A percentile compares a stretch with the other conserved stretches of the same genome.
phyloP scores from a whole-genome alignment of 2,329 filamentous ascomycete species.

The Mariannaea sp. region DNA sequence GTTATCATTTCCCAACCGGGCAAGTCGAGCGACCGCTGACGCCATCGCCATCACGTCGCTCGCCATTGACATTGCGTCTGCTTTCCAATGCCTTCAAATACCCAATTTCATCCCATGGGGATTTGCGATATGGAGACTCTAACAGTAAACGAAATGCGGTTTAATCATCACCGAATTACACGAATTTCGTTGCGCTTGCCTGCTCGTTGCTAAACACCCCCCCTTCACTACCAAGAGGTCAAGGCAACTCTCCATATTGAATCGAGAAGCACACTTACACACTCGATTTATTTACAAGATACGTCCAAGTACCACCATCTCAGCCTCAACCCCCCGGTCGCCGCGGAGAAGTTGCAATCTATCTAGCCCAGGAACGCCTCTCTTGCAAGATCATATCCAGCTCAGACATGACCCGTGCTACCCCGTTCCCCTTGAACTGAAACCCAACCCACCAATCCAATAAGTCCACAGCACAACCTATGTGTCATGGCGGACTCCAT shows the following conservation, averaged over 20 bases:
- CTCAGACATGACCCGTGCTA: neutral
- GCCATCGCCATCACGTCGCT: slow-evolving; percentile 24
- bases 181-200: no score
- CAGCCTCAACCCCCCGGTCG: no score
- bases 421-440: neutral
- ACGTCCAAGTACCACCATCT: no score
- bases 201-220: no score
- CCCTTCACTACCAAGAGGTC: no score
- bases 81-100: slow-evolving; percentile 22
- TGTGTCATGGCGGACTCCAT: slow-evolving; percentile 6
- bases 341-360: neutral
- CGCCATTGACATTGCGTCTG: slow-evolving; percentile 10
- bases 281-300: no score
- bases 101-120: neutral
- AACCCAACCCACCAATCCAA: neutral
- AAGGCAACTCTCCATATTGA: no score
- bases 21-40: slow-evolving; percentile 17
- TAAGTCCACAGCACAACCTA: no score
- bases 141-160: neutral
- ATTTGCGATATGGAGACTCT: neutral
- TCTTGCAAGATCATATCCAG: neutral
- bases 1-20: slow-evolving; percentile 3
- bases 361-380: neutral
- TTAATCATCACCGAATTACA: no score
- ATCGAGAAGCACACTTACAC: no score